A percentile compares a stretch with the other conserved stretches of the same genome.
Evolutionary conservation across 257 asterid genomes (phyloP).

Genomic region (Echium plantagineum): DNA sequence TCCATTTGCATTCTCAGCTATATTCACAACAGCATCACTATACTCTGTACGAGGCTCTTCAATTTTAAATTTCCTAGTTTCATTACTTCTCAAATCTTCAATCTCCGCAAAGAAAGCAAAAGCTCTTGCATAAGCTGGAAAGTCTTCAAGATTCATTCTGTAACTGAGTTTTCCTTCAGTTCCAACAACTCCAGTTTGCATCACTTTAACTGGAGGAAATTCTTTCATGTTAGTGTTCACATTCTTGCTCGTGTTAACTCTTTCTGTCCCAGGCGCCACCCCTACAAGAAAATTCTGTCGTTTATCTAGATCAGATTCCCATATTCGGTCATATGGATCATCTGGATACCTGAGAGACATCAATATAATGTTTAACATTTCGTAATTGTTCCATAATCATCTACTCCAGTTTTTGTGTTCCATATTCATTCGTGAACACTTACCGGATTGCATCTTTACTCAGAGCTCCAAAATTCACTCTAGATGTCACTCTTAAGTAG

Average conservation of each 20-base stretch:
- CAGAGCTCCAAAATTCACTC: constrained; percentile 82
- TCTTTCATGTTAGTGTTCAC: constrained; percentile 69
- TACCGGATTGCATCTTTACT: constrained; percentile 54
- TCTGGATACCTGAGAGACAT: constrained; percentile 62
- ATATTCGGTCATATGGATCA: constrained; percentile 90
- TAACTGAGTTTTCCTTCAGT: constrained; percentile 61
- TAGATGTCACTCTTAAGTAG: constrained; percentile 61
- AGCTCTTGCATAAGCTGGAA: constrained; percentile 87
- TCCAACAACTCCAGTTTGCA: constrained; percentile 94
- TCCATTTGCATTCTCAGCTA: constrained; percentile 92
- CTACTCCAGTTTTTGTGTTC: background rate
- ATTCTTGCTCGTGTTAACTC: constrained; percentile 51
- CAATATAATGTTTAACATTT: constrained; percentile 1
- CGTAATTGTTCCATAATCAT: background rate
- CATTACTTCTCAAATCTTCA: constrained; percentile 49
- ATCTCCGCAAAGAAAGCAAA: constrained; percentile 92
- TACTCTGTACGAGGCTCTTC: constrained; percentile 71
- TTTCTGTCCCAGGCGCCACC: constrained; percentile 81
- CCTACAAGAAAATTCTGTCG: constrained; percentile 88
- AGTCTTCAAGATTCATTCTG: constrained; percentile 80
- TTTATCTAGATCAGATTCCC: constrained; percentile 78
- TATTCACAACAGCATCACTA: constrained; percentile 88
- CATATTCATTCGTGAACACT: background rate
- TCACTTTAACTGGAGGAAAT: constrained; percentile 84
- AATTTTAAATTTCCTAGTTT: constrained; percentile 74